Evolutionary conservation across 805 yeast genomes (phyloP).

Genomic region (Yarrowia sp.): DNA sequence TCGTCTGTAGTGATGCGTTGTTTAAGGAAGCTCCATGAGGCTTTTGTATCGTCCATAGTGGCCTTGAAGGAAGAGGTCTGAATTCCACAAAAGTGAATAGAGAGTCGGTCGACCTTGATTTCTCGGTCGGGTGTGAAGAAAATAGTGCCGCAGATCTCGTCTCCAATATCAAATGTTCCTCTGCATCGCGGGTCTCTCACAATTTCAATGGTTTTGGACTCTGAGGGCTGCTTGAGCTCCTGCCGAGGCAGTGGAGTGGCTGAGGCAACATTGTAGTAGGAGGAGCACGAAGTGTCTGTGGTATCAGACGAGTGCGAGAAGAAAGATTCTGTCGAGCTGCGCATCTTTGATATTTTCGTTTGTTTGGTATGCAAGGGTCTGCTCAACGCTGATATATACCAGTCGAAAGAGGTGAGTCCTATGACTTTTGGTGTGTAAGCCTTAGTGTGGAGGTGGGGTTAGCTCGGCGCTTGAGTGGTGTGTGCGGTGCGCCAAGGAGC

Average conservation of each 20-base stretch:
- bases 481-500: neutral
- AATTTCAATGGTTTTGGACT: conserved; percentile 5
- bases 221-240: conserved; percentile 10
- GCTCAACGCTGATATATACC: neutral
- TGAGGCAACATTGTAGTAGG: conserved; percentile 18
- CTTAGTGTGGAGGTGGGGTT: too few relatives aligned
- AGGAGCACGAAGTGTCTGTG: conserved; percentile 24
- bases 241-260: conserved; percentile 17
- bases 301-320: conserved; percentile 23
- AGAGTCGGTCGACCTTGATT: conserved; percentile 11
- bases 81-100: conserved; percentile 7
- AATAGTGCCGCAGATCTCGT: conserved; percentile 19
- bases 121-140: conserved; percentile 10
- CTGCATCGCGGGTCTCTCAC: conserved; percentile 17
- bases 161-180: conserved; percentile 21
- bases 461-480: neutral
- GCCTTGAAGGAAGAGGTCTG: conserved; percentile 23
- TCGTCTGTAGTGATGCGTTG: conserved; percentile 4
- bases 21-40: conserved; percentile 16
- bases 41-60: conserved; percentile 23
- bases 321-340: conserved; percentile 17
- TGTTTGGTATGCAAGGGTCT: neutral
- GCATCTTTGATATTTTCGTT: neutral
- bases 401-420: neutral
- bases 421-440: too few relatives aligned